Evolutionary conservation across 2,329 filamentous ascomycete species (phyloP).

Genomic region (Fusarium sp.): DNA sequence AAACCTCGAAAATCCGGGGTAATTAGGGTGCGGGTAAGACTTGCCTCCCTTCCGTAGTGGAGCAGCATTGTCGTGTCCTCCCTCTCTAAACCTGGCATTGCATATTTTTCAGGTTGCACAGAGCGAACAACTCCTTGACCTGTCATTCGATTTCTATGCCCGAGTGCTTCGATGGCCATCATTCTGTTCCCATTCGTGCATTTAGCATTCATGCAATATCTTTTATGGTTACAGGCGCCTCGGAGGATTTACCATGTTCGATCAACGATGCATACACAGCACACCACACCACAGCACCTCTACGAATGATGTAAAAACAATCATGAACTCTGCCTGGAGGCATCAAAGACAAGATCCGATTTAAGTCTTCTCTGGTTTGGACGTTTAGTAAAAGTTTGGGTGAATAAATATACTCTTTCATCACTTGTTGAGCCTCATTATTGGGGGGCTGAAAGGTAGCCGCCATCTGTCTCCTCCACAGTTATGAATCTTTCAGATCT

Average conservation of each 20-base stretch:
- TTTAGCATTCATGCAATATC: background rate
- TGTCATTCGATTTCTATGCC: conserved; percentile 38
- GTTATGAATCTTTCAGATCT: background rate
- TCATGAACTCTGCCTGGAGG: no score
- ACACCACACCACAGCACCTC: background rate
- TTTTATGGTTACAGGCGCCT: background rate
- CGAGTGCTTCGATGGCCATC: conserved; percentile 30
- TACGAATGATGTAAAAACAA: no score
- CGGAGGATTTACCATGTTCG: conserved; percentile 13
- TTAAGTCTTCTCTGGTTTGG: no score
- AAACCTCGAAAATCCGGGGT: conserved; percentile 49
- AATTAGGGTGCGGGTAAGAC: conserved; percentile 43
- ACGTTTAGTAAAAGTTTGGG: no score
- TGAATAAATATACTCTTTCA: no score
- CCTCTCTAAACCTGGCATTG: conserved; percentile 18
- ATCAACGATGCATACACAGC: background rate
- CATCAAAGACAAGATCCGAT: no score
- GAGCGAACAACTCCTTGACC: background rate
- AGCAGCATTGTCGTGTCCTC: conserved; percentile 23
- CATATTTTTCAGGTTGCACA: conserved; percentile 24
- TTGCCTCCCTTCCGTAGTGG: conserved; percentile 42
- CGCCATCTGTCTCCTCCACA: no score
- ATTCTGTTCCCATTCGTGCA: conserved; percentile 2
- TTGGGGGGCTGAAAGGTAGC: no score
- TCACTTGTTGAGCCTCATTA: no score